Evolutionary conservation across 306 rosid genomes (phyloP).

Genomic region (Castanopsis chinensis): DNA sequence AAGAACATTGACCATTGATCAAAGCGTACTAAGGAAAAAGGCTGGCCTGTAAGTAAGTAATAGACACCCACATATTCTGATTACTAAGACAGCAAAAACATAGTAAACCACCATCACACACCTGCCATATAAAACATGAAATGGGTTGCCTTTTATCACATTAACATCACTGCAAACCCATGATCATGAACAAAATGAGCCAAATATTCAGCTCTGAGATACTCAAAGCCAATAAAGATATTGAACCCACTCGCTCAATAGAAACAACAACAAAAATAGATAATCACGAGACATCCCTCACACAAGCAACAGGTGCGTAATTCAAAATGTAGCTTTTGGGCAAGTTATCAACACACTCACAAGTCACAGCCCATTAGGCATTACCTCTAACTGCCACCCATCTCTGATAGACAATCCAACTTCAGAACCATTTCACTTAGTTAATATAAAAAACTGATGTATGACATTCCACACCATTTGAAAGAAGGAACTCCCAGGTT

Average conservation of each 20-base stretch:
- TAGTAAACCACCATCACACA: neutral
- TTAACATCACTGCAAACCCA: constrained; percentile 13
- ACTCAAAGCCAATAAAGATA: constrained; percentile 11
- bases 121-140: constrained; percentile 14
- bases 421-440: constrained; percentile 20
- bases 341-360: constrained; percentile 19
- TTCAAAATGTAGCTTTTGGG: constrained; percentile 27
- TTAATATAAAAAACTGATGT: constrained; percentile 22
- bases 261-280: neutral
- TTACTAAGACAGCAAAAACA: neutral
- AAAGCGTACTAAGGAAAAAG: constrained; percentile 13
- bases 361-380: constrained; percentile 7
- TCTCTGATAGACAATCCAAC: constrained; percentile 23
- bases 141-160: constrained; percentile 13
- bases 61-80: constrained; percentile 3
- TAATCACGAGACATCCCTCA: constrained; percentile 29
- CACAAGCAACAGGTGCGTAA: constrained; percentile 18
- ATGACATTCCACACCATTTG: constrained; percentile 54
- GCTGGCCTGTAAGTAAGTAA: neutral
- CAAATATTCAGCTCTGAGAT: constrained; percentile 12
- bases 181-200: constrained; percentile 10
- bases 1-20: neutral
- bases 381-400: constrained; percentile 32
- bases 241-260: constrained; percentile 5
- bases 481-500: constrained; percentile 32